phyloP scores from a whole-genome alignment of 768 basidiomycete genomes.

The Hirschioporus abietinus region DNA sequence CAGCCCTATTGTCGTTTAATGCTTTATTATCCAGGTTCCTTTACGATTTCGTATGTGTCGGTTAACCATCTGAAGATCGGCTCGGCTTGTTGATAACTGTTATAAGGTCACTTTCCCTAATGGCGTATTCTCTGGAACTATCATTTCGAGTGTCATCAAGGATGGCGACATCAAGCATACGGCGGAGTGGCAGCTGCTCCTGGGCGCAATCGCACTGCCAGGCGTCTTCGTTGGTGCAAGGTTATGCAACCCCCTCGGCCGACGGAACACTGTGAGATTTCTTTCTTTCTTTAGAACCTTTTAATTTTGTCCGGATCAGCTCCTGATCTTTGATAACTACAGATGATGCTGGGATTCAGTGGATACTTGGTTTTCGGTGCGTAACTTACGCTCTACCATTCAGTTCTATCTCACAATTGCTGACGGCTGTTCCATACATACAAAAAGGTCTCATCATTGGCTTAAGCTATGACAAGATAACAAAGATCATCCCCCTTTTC shows the following conservation, averaged over 20 bases:
- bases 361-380: conserved; percentile 62
- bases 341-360: conserved; percentile 67
- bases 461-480: conserved; percentile 55
- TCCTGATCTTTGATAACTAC: conserved; percentile 3
- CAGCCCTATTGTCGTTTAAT: neutral
- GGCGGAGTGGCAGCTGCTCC: conserved; percentile 66
- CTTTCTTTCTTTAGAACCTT: neutral
- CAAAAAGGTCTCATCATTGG: conserved; percentile 50
- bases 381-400: conserved; percentile 12
- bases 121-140: conserved; percentile 60
- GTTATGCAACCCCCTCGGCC: conserved; percentile 49
- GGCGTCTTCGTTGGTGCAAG: conserved; percentile 47
- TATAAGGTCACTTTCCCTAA: conserved; percentile 64
- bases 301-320: neutral
- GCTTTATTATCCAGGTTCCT: conserved; percentile 43
- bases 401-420: conserved; percentile 3
- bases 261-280: conserved; percentile 47
- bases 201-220: conserved; percentile 56
- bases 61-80: neutral
- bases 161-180: conserved; percentile 49
- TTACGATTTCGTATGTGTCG: conserved; percentile 53
- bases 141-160: conserved; percentile 62
- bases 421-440: conserved; percentile 5
- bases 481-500: conserved; percentile 57
- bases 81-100: neutral